phyloP scores from a whole-genome alignment of 139 green algal genomes.

The Gonium pectorale region DNA sequence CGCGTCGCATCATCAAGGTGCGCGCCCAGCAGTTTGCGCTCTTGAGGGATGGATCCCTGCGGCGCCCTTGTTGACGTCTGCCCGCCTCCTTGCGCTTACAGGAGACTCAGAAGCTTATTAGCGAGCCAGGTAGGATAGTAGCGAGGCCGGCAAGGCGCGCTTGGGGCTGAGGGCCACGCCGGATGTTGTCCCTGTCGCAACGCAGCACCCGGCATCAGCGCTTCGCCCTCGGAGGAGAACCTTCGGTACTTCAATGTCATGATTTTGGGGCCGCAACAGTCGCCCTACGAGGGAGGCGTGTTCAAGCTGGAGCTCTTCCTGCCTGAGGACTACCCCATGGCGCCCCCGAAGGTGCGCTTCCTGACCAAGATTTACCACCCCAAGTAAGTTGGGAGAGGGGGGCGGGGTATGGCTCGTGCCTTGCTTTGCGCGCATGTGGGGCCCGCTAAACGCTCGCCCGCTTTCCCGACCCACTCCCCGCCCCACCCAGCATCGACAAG shows the following conservation, averaged over 20 bases:
- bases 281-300: constrained; percentile 95
- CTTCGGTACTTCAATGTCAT: constrained; percentile 99
- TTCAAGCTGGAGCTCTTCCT: constrained; percentile 99
- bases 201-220: constrained; percentile 95
- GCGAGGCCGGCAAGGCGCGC: not conserved
- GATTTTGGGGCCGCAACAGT: constrained; percentile 91
- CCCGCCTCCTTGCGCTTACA: constrained; percentile 54
- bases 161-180: not conserved
- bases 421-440: no score
- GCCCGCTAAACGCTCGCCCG: no score
- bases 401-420: no score
- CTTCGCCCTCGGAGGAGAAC: constrained; percentile 96
- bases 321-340: constrained; percentile 99
- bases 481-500: constrained; percentile 90
- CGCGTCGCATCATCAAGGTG: constrained; percentile 66
- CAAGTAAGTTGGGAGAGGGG: no score
- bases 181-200: not conserved
- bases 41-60: not conserved
- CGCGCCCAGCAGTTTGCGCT: not conserved
- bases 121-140: constrained; percentile 83
- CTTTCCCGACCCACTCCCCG: no score
- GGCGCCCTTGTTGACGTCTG: not conserved
- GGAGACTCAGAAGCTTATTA: constrained; percentile 98
- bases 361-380: constrained; percentile 99
- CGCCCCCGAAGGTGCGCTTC: constrained; percentile 97